These are phyloP conservation scores for Cryptococcus deneoformans DNA, from an alignment of 1,284 basidiomycete species.

Conservation along the genomic window DNA sequence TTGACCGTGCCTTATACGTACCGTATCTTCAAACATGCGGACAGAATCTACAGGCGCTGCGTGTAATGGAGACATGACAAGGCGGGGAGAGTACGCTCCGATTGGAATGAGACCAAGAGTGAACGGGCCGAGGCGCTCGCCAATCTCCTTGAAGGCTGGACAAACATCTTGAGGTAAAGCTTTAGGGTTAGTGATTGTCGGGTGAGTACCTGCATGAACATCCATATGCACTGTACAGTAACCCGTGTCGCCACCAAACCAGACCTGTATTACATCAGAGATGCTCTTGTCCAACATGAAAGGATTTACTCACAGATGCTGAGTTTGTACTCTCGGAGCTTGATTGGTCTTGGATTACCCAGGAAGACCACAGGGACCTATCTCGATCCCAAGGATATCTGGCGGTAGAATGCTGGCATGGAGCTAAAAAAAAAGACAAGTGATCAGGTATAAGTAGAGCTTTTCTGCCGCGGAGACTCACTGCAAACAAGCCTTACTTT, in stretches of 20 bases:
- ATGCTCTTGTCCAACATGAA: too few species aligned
- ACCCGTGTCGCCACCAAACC: conserved; percentile 65
- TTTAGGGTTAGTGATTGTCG: conserved; percentile 46
- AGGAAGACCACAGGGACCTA: conserved; percentile 61
- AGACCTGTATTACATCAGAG: conserved; percentile 57
- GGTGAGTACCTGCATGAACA: conserved; percentile 38
- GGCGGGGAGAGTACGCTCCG: conserved; percentile 60
- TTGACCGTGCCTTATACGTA: conserved; percentile 34
- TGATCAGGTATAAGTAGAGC: not conserved
- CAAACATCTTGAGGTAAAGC: conserved; percentile 42
- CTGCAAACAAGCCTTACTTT: conserved; percentile 32
- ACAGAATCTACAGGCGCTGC: conserved; percentile 59
- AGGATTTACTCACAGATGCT: too few species aligned
- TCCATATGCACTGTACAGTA: conserved; percentile 54
- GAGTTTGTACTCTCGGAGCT: not conserved
- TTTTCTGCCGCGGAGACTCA: conserved; percentile 12
- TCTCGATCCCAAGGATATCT: conserved; percentile 56
- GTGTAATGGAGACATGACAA: conserved; percentile 60
- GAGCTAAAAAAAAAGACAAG: conserved; percentile 19
- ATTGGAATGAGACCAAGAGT: conserved; percentile 61
- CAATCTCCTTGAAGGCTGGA: conserved; percentile 67
- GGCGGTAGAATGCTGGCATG: conserved; percentile 59
- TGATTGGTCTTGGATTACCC: conserved; percentile 54
- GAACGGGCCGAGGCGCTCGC: conserved; percentile 60
- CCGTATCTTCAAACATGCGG: conserved; percentile 59